Evolutionary conservation across 768 basidiomycete species (phyloP), one percentile per base, ranked within the genome.

Genomic region (Leccinum variicolor): DNA sequence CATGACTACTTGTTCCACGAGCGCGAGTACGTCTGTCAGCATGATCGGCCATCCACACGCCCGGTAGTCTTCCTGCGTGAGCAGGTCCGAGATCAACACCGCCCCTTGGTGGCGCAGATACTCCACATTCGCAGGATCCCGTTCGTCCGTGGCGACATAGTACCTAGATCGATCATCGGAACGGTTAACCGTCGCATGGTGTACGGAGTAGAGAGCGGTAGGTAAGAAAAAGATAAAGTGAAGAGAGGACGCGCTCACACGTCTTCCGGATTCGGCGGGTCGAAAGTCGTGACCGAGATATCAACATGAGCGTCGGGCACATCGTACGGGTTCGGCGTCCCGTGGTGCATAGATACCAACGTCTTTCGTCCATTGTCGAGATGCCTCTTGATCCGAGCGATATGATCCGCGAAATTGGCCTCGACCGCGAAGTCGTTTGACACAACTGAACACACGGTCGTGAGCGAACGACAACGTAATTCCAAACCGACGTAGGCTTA

Each of bases 121-220:
- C 14, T 64, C 23, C 10, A 79, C 62, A 15, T 68, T 70, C 0
- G 63, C 61, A 0, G 71, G 65, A 55, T 71, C 63, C 28, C 78
- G 77, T 57, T 80, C 80, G 56, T 80, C 79, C 19, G 73, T 77
- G 17, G 73, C 74, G 13, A 76, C 63, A 53, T 71, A 75, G 45
- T 63, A 76, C 45, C 74, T 75, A 31, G 26, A 47, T 17, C 36
- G 23, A 46, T 25, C 13, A 6, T 45, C 19, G 6, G 6, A 36
- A 36, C 7, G n/a, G 39, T 41, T n/a, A 11, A 11, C 4, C 17
- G 3, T n/a, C 17, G 17, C 17, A 39, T 39, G 9, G n/a, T 3
- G 39, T 19, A 41, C n/a, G 39, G n/a, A 10, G 39, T n/a, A 11
- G 39, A 41, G n/a, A n/a, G 9, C 10, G 10, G 10, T 19, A n/a